Base-by-base conservation (phyloP, 2,329 filamentous ascomycete species). In the Akanthomyces dipterigenus region DNA sequence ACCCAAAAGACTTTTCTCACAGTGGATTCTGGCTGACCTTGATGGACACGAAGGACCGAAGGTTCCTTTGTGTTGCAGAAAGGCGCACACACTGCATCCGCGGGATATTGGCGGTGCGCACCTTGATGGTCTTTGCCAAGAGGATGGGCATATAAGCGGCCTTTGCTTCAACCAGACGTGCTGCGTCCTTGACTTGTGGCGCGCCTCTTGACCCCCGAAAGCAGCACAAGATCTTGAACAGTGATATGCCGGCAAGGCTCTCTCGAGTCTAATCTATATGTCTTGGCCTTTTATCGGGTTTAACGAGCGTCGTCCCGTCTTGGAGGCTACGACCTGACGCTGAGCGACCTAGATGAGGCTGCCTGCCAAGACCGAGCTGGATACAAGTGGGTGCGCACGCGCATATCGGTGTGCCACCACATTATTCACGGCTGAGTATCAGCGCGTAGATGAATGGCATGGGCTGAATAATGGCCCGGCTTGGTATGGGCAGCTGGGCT, bases 71-170 rank as follows among this genome's bases (percentile, higher is more conserved):
- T 5, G 22, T 48, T 38, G 43, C 34, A 40, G 22, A 28, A 18
- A 38, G 55, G 20, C 14, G 38, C n/a, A 38, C 24, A 22, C 16
- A 43, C 14, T 56, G 54, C 55, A 31, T 38, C 12, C 24, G 9
- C 20, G 7, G 38, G 16, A 24, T 28, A 24, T 16, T 45, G 53
- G 38, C 24, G 24, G 22, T 34, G 43, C 18, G 55, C 43, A 57
- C 55, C 55, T 57, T 57, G 55, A 57, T 57, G 55, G 55, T 2
- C 55, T 51, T 42, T 55, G 55, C 55, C 55, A 57, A 57, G 55
- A 55, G 9, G 16, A 18, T 28, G 20, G 50, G 7, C 36, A 11
- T 16, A 48, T 14, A 28, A 18, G 45, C 45, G 45, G 45, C 11
- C 31, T 34, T 34, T 48, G 3, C 3, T 14, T 26, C 45, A 11